Evolutionary conservation across 495 filamentous ascomycete genomes (phyloP), one percentile per base, ranked within the genome.

Genomic region (Penicillium parvum): DNA sequence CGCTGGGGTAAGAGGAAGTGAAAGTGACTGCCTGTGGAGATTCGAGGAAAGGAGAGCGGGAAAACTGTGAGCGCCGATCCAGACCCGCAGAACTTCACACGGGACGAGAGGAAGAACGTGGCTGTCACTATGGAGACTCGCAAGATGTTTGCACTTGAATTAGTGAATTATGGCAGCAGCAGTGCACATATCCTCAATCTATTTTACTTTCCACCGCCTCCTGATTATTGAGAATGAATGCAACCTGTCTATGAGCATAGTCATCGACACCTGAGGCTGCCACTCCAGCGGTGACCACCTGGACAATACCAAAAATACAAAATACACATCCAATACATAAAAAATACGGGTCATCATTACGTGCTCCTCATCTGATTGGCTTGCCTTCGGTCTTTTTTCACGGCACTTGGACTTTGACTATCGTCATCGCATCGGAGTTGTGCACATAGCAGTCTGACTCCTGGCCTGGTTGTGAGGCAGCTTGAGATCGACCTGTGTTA

Each of bases 21-120:
- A 45, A 55, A 46, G 54, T 52, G 48, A 52, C 39, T 50, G 54
- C 48, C 50, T 54, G n/a, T 49, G 53, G 55, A 53, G 53, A 60
- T 53, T 50, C 34, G 22, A 49, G 53, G n/a, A 57, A 60, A 54
- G 57, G 57, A 53, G 56, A 54, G 53, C 53, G 57, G 57, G 53
- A 60, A 60, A 60, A 60, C 33, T 60, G 54, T 50, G 57, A 58
- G 36, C 27, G 48, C 47, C 47, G 48, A 58, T 58, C 49, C 32
- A 47, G 49, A 37, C 49, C 46, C 54, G 47, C 52, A 52, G 48
- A 55, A 49, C 34, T 34, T 25, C 32, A 32, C 34, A 35, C 33
- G 20, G 21, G 37, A n/a, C n/a, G n/a, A n/a, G n/a, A n/a, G n/a
- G n/a, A 42, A n/a, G 25, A 38, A 34, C 30, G 33, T 32, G 36